Percentiles rank a stretch among this genome's conserved stretches.
These are phyloP conservation scores for Calendula officinalis DNA, from an alignment of 129 eudicot species.

Conservation along the genomic window DNA sequence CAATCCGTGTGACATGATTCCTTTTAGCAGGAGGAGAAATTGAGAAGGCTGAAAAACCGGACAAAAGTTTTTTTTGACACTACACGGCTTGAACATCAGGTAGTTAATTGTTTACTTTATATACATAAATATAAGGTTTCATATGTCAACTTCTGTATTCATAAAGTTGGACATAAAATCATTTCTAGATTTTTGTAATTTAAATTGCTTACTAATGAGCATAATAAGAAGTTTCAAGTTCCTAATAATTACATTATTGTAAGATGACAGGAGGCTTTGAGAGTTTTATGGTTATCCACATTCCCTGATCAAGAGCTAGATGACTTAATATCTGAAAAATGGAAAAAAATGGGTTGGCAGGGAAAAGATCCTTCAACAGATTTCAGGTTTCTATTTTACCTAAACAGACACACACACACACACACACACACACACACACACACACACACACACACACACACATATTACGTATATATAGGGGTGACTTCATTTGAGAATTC, in stretches of 20 bases:
- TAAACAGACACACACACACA: too few species aligned
- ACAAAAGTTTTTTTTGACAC: conserved; percentile 64
- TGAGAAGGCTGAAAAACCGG: conserved; percentile 61
- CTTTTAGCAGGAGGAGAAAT: conserved; percentile 65
- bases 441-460: too few species aligned
- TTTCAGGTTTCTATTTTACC: conserved; percentile 55
- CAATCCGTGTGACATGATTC: not conserved
- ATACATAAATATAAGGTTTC: not conserved
- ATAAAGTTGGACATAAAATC: conserved; percentile 3
- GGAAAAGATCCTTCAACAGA: conserved; percentile 96
- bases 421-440: too few species aligned
- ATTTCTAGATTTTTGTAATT: conserved; percentile 3
- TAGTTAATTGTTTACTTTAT: conserved; percentile 17
- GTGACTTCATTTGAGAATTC: too few species aligned
- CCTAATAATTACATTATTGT: conserved; percentile 21
- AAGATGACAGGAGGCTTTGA: conserved; percentile 73
- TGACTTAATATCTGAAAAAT: conserved; percentile 75
- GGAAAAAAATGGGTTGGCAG: conserved; percentile 99
- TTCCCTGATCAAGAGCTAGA: conserved; percentile 68
- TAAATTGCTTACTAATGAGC: not conserved
- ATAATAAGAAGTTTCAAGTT: conserved; percentile 16
- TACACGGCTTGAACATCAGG: conserved; percentile 80
- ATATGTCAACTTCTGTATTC: conserved; percentile 11
- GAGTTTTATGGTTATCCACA: conserved; percentile 86
- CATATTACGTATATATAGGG: too few species aligned